Conservation (phyloP, 805 yeast genomes). For the Ogataea zsoltii region DNA sequence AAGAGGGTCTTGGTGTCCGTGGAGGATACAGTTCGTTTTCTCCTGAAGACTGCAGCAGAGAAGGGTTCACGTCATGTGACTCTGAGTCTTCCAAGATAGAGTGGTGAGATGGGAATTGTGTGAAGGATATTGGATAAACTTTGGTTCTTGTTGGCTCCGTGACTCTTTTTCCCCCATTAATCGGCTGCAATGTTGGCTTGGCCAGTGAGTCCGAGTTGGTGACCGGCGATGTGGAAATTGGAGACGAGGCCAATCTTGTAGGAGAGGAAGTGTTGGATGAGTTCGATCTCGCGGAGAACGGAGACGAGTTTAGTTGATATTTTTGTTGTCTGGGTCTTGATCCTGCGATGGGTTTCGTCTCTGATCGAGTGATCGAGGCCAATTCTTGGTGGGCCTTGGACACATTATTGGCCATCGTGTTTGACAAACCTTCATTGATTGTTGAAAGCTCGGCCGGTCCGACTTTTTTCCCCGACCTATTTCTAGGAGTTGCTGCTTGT, state of each 20-base stretch:
- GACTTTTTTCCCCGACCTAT: slow-evolving; percentile 1
- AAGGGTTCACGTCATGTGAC: slow-evolving; percentile 26
- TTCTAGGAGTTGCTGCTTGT: slow-evolving; percentile 14
- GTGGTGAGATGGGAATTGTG: slow-evolving; percentile 16
- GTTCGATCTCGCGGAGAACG: slow-evolving; percentile 15
- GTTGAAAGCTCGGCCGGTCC: slow-evolving; percentile 8
- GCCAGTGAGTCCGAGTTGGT: slow-evolving; percentile 13
- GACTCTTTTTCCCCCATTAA: background rate
- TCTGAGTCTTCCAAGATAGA: slow-evolving; percentile 15
- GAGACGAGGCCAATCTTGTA: slow-evolving; percentile 23
- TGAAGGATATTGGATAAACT: slow-evolving; percentile 6
- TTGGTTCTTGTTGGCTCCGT: background rate
- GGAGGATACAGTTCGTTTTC: slow-evolving; percentile 9
- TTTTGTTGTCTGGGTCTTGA: slow-evolving; percentile 3
- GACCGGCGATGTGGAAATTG: slow-evolving; percentile 33
- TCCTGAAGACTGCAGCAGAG: slow-evolving; percentile 17
- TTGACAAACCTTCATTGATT: slow-evolving; percentile 3
- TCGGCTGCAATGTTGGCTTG: slow-evolving; percentile 8
- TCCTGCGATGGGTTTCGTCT: background rate
- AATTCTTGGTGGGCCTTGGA: slow-evolving; percentile 25
- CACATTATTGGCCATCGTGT: slow-evolving; percentile 9
- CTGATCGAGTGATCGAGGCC: slow-evolving; percentile 18
- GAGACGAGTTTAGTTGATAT: slow-evolving; percentile 17
- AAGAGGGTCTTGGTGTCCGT: slow-evolving; percentile 14
- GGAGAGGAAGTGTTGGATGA: slow-evolving; percentile 21